These are phyloP conservation scores for Kwoniella sp. DNA, from an alignment of 768 basidiomycete species.

Conservation along the genomic window DNA sequence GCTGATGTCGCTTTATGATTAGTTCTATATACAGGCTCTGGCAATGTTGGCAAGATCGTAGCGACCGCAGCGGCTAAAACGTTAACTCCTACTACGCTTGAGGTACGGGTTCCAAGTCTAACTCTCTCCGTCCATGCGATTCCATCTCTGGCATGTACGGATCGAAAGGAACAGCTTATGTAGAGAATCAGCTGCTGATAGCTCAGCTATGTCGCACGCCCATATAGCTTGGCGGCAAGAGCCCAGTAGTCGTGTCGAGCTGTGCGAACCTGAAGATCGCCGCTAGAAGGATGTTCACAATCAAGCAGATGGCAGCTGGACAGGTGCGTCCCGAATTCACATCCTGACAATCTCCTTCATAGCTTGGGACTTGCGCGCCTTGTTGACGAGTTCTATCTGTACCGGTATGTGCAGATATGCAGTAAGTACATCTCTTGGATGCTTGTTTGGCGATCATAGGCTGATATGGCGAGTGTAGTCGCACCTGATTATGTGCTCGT, in stretches of 20 bases:
- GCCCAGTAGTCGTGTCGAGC: constrained; percentile 51
- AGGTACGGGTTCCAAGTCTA: constrained; percentile 34
- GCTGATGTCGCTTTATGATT: background rate
- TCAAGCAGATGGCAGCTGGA: constrained; percentile 49
- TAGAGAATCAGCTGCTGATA: background rate
- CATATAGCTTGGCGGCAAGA: constrained; percentile 57
- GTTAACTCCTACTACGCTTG: constrained; percentile 53
- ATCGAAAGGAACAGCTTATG: background rate
- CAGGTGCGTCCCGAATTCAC: constrained; percentile 34
- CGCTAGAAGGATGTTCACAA: constrained; percentile 48
- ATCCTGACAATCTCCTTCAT: background rate
- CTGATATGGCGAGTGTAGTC: constrained; percentile 25
- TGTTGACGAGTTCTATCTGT: background rate
- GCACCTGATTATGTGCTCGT: constrained; percentile 53
- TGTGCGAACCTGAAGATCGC: constrained; percentile 48
- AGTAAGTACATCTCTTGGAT: constrained; percentile 5
- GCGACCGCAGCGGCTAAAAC: constrained; percentile 54
- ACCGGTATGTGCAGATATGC: constrained; percentile 16
- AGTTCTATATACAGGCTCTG: constrained; percentile 56
- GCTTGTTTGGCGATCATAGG: too few species aligned
- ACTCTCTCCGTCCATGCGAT: too few species aligned
- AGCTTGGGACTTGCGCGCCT: background rate
- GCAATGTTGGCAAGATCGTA: constrained; percentile 49
- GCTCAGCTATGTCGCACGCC: background rate
- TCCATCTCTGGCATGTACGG: too few species aligned